These are phyloP conservation scores for Mortierella sp. DNA, from an alignment of 371 early-diverging fungal genomes.

Conservation along the genomic window DNA sequence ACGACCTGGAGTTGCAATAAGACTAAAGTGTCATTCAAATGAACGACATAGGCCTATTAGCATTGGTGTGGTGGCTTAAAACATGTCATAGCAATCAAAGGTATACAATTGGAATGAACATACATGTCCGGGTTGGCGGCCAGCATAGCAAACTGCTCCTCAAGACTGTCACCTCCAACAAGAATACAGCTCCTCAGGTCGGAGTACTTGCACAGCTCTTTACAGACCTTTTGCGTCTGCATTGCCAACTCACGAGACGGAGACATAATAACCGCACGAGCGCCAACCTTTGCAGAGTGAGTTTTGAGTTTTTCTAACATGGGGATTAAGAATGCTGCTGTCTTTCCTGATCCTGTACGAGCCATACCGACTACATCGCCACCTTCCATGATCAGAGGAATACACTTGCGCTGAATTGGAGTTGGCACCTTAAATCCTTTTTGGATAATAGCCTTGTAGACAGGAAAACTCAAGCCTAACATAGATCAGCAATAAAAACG, in stretches of 20 bases:
- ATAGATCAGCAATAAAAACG: background rate
- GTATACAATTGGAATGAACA: slow-evolving; percentile 5
- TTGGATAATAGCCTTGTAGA: slow-evolving; percentile 88
- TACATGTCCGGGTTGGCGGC: slow-evolving; percentile 95
- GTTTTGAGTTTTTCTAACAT: slow-evolving; percentile 88
- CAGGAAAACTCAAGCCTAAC: slow-evolving; percentile 73
- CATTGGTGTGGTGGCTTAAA: background rate
- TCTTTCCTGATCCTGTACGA: slow-evolving; percentile 98
- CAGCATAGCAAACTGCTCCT: slow-evolving; percentile 92
- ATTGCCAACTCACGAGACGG: slow-evolving; percentile 97
- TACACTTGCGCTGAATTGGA: slow-evolving; percentile 97
- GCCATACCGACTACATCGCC: slow-evolving; percentile 98
- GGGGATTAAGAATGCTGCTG: slow-evolving; percentile 97
- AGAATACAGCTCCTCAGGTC: slow-evolving; percentile 90
- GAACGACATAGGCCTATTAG: slow-evolving; percentile 1
- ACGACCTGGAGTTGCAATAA: slow-evolving; percentile 99
- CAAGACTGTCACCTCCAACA: slow-evolving; percentile 96
- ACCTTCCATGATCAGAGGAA: slow-evolving; percentile 92
- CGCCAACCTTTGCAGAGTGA: slow-evolving; percentile 91
- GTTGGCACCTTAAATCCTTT: slow-evolving; percentile 98
- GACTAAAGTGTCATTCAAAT: slow-evolving; percentile 42
- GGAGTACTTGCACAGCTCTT: slow-evolving; percentile 90
- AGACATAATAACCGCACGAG: slow-evolving; percentile 87
- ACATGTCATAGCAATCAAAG: background rate
- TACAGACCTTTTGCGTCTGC: slow-evolving; percentile 94